Conservation (phyloP, 169 alveolate genomes). For the Eimeria praecox region DNA sequence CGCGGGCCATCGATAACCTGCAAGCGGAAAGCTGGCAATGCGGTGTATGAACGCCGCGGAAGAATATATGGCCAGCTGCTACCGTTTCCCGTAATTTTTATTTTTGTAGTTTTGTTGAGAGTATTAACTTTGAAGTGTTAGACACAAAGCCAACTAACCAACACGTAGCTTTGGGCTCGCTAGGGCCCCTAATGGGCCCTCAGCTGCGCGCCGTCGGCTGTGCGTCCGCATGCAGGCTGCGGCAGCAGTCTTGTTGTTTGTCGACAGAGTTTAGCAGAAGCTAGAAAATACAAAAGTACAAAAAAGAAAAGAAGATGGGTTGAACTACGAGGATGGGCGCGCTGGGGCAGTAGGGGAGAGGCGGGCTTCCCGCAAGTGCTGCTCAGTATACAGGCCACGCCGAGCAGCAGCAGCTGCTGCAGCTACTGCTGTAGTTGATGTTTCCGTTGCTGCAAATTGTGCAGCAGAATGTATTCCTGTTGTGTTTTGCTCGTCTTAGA, state of each 20-base stretch:
- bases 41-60: background rate
- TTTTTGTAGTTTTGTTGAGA: background rate
- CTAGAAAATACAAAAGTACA: background rate
- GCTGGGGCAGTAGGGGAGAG: background rate
- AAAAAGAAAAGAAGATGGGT: background rate
- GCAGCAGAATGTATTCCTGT: background rate
- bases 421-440: background rate
- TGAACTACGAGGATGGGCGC: background rate
- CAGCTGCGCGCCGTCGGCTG: conserved; percentile 21
- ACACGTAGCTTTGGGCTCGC: background rate
- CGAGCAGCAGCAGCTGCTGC: background rate
- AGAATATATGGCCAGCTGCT: background rate
- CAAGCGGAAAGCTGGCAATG: background rate
- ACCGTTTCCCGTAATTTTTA: background rate
- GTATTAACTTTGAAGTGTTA: too few relatives aligned
- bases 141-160: background rate
- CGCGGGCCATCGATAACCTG: background rate
- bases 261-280: background rate
- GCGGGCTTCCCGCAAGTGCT: background rate
- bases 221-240: background rate
- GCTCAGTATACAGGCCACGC: background rate
- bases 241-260: background rate
- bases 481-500: background rate
- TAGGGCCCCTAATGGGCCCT: conserved; percentile 23
- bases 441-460: background rate